phyloP scores from a whole-genome alignment of 2,329 filamentous ascomycete genomes.

The Chalaropsis ovoidea region DNA sequence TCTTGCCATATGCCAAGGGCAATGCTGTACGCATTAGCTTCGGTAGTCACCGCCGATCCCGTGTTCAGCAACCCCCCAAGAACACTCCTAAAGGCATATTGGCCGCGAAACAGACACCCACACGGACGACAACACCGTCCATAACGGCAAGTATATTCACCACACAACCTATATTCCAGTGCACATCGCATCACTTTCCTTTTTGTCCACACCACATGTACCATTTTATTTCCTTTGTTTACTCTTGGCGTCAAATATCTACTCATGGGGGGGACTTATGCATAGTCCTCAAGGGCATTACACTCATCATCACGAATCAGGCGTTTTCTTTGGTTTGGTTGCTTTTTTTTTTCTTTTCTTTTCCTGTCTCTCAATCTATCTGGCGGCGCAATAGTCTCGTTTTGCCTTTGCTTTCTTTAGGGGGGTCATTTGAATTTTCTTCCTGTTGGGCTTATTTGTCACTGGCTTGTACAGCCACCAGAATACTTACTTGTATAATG shows the following conservation, averaged over 20 bases:
- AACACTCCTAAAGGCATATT: background rate
- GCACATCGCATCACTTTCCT: background rate
- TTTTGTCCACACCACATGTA: background rate
- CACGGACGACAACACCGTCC: background rate
- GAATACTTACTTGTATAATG: slow-evolving; percentile 6
- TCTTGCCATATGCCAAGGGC: too few relatives aligned
- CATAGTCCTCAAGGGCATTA: slow-evolving; percentile 6
- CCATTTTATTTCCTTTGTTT: slow-evolving; percentile 11
- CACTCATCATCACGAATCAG: slow-evolving; percentile 5
- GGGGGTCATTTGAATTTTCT: background rate
- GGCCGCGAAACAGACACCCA: background rate
- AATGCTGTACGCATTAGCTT: too few relatives aligned
- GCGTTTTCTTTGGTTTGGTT: background rate
- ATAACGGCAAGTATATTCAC: slow-evolving; percentile 9
- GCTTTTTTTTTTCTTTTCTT: background rate
- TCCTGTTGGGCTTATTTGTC: background rate
- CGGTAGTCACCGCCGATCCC: too few relatives aligned
- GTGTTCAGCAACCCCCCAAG: background rate
- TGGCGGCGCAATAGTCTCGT: background rate
- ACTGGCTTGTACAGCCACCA: background rate
- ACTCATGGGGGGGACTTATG: slow-evolving; percentile 2
- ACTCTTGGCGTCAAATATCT: background rate
- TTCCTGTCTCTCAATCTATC: background rate
- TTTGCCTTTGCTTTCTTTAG: background rate
- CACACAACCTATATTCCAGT: background rate